Evolutionary conservation across 768 basidiomycete species (phyloP).

Genomic region (Dacryopinax primogenitus): DNA sequence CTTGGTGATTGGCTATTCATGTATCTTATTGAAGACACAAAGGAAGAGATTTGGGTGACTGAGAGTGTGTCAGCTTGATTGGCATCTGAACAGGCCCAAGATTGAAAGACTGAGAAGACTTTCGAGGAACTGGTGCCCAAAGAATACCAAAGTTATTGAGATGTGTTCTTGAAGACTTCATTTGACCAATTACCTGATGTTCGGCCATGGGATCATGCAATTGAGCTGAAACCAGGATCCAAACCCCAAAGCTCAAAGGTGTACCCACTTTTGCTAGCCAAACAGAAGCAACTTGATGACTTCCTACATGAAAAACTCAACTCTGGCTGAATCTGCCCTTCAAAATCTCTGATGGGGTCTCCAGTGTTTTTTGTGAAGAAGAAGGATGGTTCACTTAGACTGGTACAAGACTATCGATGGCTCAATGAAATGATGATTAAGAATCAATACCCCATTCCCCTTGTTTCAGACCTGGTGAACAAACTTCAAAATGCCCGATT

Average conservation of each 20-base stretch:
- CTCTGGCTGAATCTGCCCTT: conserved; percentile 18
- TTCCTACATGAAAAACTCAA: conserved; percentile 23
- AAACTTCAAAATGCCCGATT: conserved; percentile 17
- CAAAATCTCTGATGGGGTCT: conserved; percentile 19
- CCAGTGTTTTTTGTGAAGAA: conserved; percentile 28
- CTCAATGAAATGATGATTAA: conserved; percentile 16
- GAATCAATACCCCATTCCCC: conserved; percentile 12
- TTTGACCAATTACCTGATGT: conserved; percentile 18
- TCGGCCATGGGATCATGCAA: conserved; percentile 17
- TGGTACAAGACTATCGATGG: conserved; percentile 27
- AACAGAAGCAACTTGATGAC: conserved; percentile 18
- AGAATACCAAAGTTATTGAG: conserved; percentile 12
- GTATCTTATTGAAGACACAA: background rate
- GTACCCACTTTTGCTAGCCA: conserved; percentile 18
- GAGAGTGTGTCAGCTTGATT: conserved; percentile 11
- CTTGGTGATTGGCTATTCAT: background rate
- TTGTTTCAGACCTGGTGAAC: conserved; percentile 31
- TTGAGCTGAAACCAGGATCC: conserved; percentile 14
- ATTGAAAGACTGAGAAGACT: conserved; percentile 10
- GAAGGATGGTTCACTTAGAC: conserved; percentile 26
- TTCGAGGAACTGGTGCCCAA: background rate
- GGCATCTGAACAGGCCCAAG: conserved; percentile 17
- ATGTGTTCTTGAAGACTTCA: conserved; percentile 21
- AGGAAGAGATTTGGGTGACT: background rate
- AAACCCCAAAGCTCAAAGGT: conserved; percentile 12